Base-by-base conservation (phyloP, 164 flowering plant genomes). In the Saururus chinensis region DNA sequence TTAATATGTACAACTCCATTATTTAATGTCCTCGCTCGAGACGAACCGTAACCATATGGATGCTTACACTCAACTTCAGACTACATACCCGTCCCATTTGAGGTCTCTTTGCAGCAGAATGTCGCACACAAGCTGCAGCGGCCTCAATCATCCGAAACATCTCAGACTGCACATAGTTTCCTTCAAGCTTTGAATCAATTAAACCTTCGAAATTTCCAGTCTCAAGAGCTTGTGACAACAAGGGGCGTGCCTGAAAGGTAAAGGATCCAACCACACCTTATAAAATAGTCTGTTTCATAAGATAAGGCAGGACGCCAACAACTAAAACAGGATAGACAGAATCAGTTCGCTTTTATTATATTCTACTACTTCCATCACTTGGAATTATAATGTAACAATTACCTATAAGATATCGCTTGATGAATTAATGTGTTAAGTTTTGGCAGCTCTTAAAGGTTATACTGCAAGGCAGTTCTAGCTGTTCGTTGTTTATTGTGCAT, bases 91-190 rank as follows among this genome's bases (percentile, higher is more conserved):
- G 96, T 51, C 88, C 83, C 98, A 92, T 92, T 45, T 81, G 76
- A 53, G 98, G 96, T 64, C 96, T 80, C 74, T 80, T 87, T 24
- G 75, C 62, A 63, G 98, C 83, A 52, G 89, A 85, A 79, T 88
- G 98, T n/a, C 98, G 81, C 25, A 87, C 84, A 68, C 95, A 92
- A 55, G 85, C 96, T 61, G 92, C 92, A 61, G 96, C 96, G 37
- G 81, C 88, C 70, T 88, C 88, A 64, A 86, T 72, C 82, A 92
- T 79, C 20, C 73, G 74, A 35, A 88, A 80, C 88, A 92, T 79
- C 70, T 92, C 88, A 65, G 60, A 51, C 24, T 77, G 82, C 23
- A 81, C 77, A 63, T 73, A 92, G 65, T 83, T 82, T 25, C 76
- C 70, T 64, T 64, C 81, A 40, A 88, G 86, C 76, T 80, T 82